Evolutionary conservation across 2,329 filamentous ascomycete species (phyloP).

Genomic region (Aspergillus oerlinghausenensis): DNA sequence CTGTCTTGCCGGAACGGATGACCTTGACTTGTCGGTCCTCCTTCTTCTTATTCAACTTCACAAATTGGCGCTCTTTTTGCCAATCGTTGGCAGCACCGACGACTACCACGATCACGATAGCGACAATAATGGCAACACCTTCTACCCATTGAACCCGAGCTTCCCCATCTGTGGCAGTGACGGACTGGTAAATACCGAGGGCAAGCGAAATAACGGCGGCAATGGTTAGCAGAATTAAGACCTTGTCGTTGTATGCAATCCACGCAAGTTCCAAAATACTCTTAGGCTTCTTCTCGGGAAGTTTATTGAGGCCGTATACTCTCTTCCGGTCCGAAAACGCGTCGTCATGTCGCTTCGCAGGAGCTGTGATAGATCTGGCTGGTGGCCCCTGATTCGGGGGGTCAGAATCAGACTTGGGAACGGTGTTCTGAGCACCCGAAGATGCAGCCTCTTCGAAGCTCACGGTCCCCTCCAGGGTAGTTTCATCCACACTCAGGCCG

Average conservation of each 20-base stretch:
- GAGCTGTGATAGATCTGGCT: conserved; percentile 8
- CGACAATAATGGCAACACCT: conserved; percentile 72
- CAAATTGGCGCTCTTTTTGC: conserved; percentile 77
- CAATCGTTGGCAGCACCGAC: conserved; percentile 77
- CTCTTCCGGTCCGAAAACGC: conserved; percentile 61
- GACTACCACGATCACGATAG: conserved; percentile 69
- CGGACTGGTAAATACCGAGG: conserved; percentile 69
- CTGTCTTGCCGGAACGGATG: conserved; percentile 66
- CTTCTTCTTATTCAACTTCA: conserved; percentile 75
- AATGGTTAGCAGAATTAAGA: conserved; percentile 66
- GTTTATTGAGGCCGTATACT: conserved; percentile 63
- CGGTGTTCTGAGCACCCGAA: conserved; percentile 10
- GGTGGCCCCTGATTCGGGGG: conserved; percentile 3
- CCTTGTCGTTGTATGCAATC: conserved; percentile 80
- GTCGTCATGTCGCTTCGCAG: conserved; percentile 27
- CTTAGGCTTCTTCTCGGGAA: conserved; percentile 67
- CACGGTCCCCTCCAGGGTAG: conserved; percentile 57
- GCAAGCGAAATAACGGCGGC: conserved; percentile 70
- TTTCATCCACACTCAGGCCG: conserved; percentile 69
- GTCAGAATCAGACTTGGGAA: conserved; percentile 27
- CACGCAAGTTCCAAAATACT: conserved; percentile 66
- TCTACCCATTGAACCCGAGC: conserved; percentile 74
- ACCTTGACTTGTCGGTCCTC: conserved; percentile 71
- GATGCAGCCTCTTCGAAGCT: conserved; percentile 61
- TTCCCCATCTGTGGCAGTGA: conserved; percentile 50